These are phyloP conservation scores for Grosmannia serpens DNA, from an alignment of 2,329 filamentous ascomycete species.

Conservation along the genomic window DNA sequence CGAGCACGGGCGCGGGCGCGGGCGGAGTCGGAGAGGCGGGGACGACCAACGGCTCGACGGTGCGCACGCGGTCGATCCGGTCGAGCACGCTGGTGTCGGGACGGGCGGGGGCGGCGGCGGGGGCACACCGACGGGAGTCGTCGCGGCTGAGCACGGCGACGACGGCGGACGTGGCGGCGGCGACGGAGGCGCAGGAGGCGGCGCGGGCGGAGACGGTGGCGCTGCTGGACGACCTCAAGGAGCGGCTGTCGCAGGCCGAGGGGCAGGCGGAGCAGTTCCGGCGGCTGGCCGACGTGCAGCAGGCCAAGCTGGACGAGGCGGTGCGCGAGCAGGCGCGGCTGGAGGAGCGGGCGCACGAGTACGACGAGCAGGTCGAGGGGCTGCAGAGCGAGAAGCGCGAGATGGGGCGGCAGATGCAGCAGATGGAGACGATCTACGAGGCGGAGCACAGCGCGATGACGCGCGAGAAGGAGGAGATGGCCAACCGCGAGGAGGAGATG, in stretches of 20 bases:
- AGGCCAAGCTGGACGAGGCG: constrained; percentile 77
- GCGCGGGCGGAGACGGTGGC: constrained; percentile 69
- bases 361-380: constrained; percentile 69
- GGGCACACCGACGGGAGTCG: constrained; percentile 48
- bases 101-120: constrained; percentile 36
- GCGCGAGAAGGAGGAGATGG: constrained; percentile 85
- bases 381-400: constrained; percentile 81
- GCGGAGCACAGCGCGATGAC: constrained; percentile 76
- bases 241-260: constrained; percentile 72
- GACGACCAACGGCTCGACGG: constrained; percentile 25
- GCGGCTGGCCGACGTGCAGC: constrained; percentile 76
- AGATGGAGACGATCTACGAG: constrained; percentile 89
- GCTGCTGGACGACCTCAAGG: constrained; percentile 72
- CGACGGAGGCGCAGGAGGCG: constrained; percentile 50
- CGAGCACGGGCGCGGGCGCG: constrained; percentile 9
- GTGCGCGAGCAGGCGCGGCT: constrained; percentile 71
- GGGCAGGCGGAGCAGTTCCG: constrained; percentile 63
- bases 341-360: constrained; percentile 80
- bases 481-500: constrained; percentile 78
- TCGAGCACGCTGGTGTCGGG: constrained; percentile 58
- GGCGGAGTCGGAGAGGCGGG: constrained; percentile 16
- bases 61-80: constrained; percentile 55
- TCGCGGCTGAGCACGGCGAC: constrained; percentile 34
- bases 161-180: constrained; percentile 17
- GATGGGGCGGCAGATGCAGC: constrained; percentile 68